phyloP scores from a whole-genome alignment of 768 basidiomycete species.

The Collybiopsis luxurians region DNA sequence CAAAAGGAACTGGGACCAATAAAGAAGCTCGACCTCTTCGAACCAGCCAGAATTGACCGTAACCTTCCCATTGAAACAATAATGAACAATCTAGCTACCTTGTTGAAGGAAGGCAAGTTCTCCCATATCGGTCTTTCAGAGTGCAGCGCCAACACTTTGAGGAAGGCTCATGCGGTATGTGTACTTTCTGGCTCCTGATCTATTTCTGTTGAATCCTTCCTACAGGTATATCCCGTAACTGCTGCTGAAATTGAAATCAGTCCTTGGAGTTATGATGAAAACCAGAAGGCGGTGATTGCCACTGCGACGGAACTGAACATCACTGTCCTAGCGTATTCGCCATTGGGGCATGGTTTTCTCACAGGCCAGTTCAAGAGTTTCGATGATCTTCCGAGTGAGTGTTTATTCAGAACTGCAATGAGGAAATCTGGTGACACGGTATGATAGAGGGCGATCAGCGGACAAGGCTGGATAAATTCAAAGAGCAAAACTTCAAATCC shows the following conservation, averaged over 20 bases:
- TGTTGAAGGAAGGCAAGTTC: too few species aligned
- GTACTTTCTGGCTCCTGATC: too few species aligned
- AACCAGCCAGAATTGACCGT: slow-evolving; percentile 43
- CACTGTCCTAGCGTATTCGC: slow-evolving; percentile 60
- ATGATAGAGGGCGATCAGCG: slow-evolving; percentile 41
- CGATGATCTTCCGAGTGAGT: slow-evolving; percentile 30
- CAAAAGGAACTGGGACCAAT: slow-evolving; percentile 42
- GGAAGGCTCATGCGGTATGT: slow-evolving; percentile 30
- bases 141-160: slow-evolving; percentile 42
- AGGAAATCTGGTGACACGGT: too few species aligned
- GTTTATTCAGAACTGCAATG: too few species aligned
- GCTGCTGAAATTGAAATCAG: slow-evolving; percentile 72
- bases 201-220: not conserved
- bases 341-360: slow-evolving; percentile 52
- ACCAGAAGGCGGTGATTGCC: slow-evolving; percentile 52
- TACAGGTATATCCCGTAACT: slow-evolving; percentile 51
- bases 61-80: slow-evolving; percentile 41
- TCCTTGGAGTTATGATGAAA: slow-evolving; percentile 53
- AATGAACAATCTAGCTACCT: slow-evolving; percentile 34
- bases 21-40: slow-evolving; percentile 56
- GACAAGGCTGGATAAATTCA: slow-evolving; percentile 36
- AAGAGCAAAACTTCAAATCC: slow-evolving; percentile 41
- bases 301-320: slow-evolving; percentile 55
- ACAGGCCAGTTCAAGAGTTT: slow-evolving; percentile 44
- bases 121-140: slow-evolving; percentile 50